phyloP scores from a whole-genome alignment of 2,329 filamentous ascomycete species.

The Shiraia sp. region DNA sequence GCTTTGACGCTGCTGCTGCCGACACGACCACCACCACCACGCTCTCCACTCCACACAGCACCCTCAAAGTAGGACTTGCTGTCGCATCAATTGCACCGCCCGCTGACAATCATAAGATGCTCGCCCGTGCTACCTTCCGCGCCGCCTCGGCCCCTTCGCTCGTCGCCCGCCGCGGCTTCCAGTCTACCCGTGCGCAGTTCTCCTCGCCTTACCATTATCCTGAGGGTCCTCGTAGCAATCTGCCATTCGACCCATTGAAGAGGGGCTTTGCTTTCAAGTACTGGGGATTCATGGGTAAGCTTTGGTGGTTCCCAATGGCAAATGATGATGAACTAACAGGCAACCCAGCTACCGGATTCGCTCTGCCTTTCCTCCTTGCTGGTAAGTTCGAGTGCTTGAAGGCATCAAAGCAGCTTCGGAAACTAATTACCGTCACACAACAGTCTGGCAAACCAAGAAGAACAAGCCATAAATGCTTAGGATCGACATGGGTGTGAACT shows the following conservation, averaged over 20 bases:
- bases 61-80: constrained; percentile 32
- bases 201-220: constrained; percentile 97
- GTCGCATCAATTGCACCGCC: constrained; percentile 26
- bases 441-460: constrained; percentile 72
- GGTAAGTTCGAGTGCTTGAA: constrained; percentile 52
- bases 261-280: constrained; percentile 82
- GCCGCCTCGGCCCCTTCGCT: constrained; percentile 62
- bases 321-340: constrained; percentile 43
- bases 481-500: constrained; percentile 13
- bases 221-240: constrained; percentile 90
- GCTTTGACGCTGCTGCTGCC: too few species aligned
- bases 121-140: constrained; percentile 69
- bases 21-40: constrained; percentile 10
- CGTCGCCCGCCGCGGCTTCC: constrained; percentile 90
- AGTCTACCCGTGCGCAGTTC: constrained; percentile 82
- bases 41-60: constrained; percentile 30
- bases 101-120: constrained; percentile 67
- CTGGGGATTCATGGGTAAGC: constrained; percentile 75
- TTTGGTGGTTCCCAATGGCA: constrained; percentile 30
- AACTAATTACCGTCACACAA: constrained; percentile 23
- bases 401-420: neutral
- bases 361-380: constrained; percentile 64
- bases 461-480: constrained; percentile 47
- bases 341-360: constrained; percentile 59
- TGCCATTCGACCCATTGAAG: constrained; percentile 95